These are phyloP conservation scores for Quillaja saponaria DNA, from an alignment of 306 rosid genomes.

Conservation along the genomic window DNA sequence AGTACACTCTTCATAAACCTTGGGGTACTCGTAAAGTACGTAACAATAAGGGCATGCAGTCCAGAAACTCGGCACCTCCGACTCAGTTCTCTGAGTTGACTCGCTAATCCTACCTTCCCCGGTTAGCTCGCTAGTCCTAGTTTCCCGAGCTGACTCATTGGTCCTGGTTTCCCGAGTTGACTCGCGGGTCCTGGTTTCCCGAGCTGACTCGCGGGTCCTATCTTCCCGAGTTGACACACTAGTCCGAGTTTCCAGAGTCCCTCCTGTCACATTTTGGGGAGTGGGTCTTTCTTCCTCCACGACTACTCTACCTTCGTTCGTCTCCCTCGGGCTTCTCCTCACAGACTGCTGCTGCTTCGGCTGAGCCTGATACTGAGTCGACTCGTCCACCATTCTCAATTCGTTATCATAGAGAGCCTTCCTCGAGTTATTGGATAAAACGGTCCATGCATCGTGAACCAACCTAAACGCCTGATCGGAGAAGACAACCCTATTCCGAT, in stretches of 20 bases:
- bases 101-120: not conserved
- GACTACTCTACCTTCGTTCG: slow-evolving; percentile 31
- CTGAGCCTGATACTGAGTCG: slow-evolving; percentile 15
- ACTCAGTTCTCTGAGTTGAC: slow-evolving; percentile 8
- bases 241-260: slow-evolving; percentile 24
- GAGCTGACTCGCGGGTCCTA: slow-evolving; percentile 14
- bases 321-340: slow-evolving; percentile 37
- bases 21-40: slow-evolving; percentile 67
- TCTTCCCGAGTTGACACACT: not conserved
- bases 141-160: slow-evolving; percentile 11
- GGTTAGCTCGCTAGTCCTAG: too few species aligned
- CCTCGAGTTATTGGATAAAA: slow-evolving; percentile 60
- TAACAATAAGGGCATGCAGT: slow-evolving; percentile 95
- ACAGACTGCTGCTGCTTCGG: slow-evolving; percentile 30
- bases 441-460: slow-evolving; percentile 76
- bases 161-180: not conserved
- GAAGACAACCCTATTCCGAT: slow-evolving; percentile 52
- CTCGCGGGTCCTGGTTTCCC: not conserved
- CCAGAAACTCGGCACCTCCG: slow-evolving; percentile 60
- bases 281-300: slow-evolving; percentile 45
- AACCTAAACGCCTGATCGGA: slow-evolving; percentile 70
- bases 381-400: slow-evolving; percentile 39
- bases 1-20: slow-evolving; percentile 70
- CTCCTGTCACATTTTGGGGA: slow-evolving; percentile 43
- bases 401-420: slow-evolving; percentile 66